phyloP scores from a whole-genome alignment of 768 basidiomycete genomes.

The Fibroporia radiculosa region DNA sequence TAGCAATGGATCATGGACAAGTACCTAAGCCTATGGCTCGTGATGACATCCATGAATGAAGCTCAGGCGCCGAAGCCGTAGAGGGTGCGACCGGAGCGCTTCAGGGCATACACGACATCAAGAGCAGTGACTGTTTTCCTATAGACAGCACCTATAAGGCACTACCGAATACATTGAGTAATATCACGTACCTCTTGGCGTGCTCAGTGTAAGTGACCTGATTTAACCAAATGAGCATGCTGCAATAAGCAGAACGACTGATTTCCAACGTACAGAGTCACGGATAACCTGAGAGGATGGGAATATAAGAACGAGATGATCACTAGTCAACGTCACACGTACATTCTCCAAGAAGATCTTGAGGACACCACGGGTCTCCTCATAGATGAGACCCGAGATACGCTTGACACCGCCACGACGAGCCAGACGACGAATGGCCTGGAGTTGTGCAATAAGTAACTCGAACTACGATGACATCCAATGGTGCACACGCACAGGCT shows the following conservation, averaged over 20 bases:
- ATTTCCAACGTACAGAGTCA: constrained; percentile 12
- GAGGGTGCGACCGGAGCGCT: constrained; percentile 50
- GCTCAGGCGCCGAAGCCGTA: constrained; percentile 46
- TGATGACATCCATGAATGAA: not conserved
- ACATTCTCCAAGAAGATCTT: constrained; percentile 54
- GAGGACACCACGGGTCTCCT: constrained; percentile 59
- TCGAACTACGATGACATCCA: not conserved
- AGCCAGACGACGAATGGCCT: constrained; percentile 42
- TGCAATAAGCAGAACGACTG: not conserved
- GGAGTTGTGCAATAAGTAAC: constrained; percentile 16
- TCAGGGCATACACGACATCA: constrained; percentile 56
- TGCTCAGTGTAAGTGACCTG: constrained; percentile 51
- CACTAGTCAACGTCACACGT: constrained; percentile 11
- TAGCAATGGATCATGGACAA: too few relatives aligned
- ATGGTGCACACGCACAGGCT: constrained; percentile 33
- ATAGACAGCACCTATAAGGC: not conserved
- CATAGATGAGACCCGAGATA: constrained; percentile 52
- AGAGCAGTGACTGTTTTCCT: constrained; percentile 48
- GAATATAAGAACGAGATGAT: not conserved
- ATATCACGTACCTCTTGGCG: constrained; percentile 34
- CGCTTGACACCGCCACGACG: constrained; percentile 64
- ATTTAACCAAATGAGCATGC: not conserved
- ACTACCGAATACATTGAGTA: not conserved
- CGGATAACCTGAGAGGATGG: constrained; percentile 35
- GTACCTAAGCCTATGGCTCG: too few relatives aligned